These are phyloP conservation scores for Gnaphalium uliginosum DNA, from an alignment of 129 eudicot species.

Conservation along the genomic window DNA sequence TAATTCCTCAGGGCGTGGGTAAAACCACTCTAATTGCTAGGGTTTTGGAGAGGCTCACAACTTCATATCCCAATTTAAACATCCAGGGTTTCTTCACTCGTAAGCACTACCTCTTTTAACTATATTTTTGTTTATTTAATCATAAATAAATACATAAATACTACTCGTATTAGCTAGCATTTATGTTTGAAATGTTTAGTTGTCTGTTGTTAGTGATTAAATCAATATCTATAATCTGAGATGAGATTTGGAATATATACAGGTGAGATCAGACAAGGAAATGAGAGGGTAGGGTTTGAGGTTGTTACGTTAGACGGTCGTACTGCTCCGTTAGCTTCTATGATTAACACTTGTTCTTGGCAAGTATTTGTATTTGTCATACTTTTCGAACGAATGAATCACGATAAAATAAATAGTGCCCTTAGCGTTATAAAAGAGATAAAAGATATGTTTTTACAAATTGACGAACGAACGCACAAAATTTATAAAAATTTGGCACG, in stretches of 20 bases:
- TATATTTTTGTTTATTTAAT: background rate
- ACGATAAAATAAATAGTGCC: too few species aligned
- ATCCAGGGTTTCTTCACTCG: conserved; percentile 90
- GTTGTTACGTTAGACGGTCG: conserved; percentile 78
- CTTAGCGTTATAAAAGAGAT: too few species aligned
- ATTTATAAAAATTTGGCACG: too few species aligned
- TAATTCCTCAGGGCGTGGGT: conserved; percentile 74
- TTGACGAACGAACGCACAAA: too few species aligned
- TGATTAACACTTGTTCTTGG: conserved; percentile 37
- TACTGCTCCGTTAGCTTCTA: conserved; percentile 65
- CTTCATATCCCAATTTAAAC: conserved; percentile 63
- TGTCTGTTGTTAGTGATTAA: background rate
- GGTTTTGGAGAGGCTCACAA: conserved; percentile 59
- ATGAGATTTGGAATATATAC: conserved; percentile 13
- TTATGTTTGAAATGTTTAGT: too few species aligned
- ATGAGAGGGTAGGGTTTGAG: conserved; percentile 86
- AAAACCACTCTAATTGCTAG: conserved; percentile 73
- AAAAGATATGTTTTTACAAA: too few species aligned
- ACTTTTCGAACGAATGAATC: too few species aligned
- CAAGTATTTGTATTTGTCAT: background rate
- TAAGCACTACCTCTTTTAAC: conserved; percentile 22
- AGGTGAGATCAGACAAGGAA: conserved; percentile 79
- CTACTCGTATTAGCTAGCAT: too few species aligned
- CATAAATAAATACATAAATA: background rate
- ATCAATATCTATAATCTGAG: background rate